A percentile compares a stretch with the other conserved stretches of the same genome.
These are phyloP conservation scores for Phialophora expanda DNA, from an alignment of 2,329 filamentous ascomycete genomes.

Conservation along the genomic window DNA sequence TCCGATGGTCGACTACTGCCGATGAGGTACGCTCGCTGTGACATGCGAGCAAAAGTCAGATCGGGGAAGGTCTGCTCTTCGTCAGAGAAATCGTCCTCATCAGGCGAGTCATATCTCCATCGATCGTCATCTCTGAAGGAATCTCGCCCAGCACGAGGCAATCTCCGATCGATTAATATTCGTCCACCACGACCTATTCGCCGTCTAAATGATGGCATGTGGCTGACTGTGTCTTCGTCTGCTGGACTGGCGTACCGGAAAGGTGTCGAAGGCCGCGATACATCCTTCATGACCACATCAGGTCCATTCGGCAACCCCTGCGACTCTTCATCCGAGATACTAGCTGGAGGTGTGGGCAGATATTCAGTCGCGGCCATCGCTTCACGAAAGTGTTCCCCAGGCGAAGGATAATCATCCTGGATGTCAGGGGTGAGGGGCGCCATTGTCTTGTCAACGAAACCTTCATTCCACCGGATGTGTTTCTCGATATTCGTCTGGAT, in stretches of 20 bases:
- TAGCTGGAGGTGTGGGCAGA: conserved; percentile 57
- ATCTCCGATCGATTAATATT: conserved; percentile 84
- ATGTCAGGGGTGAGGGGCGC: conserved; percentile 80
- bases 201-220: conserved; percentile 74
- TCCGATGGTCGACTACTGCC: conserved; percentile 32
- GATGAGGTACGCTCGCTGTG: conserved; percentile 59
- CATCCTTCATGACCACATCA: conserved; percentile 39
- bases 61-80: conserved; percentile 25
- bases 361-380: conserved; percentile 71
- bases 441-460: conserved; percentile 85
- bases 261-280: conserved; percentile 42
- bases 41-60: conserved; percentile 52
- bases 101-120: conserved; percentile 88
- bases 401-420: conserved; percentile 59
- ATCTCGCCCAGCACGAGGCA: conserved; percentile 61
- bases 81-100: conserved; percentile 64
- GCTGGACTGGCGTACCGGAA: conserved; percentile 51
- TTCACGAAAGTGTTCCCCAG: conserved; percentile 66
- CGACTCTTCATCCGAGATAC: conserved; percentile 52
- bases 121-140: conserved; percentile 63
- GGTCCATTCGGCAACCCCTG: conserved; percentile 24
- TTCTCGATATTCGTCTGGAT: conserved; percentile 87
- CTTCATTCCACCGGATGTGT: conserved; percentile 89
- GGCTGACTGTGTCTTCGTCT: conserved; percentile 50
- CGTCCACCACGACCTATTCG: conserved; percentile 84